Evolutionary conservation across 2,329 filamentous ascomycete species (phyloP).

Genomic region (Diatrype stigma): DNA sequence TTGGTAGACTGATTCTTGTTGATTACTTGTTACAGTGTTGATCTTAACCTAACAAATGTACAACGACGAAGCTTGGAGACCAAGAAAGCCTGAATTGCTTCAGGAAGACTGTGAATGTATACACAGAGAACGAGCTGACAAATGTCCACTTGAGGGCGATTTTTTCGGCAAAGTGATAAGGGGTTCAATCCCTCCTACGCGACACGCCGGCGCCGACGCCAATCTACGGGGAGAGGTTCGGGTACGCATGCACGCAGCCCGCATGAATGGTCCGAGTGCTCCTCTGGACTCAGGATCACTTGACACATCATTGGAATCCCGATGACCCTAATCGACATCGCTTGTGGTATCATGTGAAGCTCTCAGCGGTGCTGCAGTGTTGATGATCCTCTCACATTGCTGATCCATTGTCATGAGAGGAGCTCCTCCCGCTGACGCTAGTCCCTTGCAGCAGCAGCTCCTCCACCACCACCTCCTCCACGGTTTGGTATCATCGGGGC

Average conservation of each 20-base stretch:
- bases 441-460: no score
- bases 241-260: neutral
- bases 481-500: no score
- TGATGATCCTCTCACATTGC: neutral
- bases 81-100: no score
- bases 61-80: neutral
- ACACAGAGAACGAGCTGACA: no score
- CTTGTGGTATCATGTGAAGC: neutral
- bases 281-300: neutral
- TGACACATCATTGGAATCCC: neutral
- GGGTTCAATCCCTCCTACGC: no score
- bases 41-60: neutral
- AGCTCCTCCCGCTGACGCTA: neutral
- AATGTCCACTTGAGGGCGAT: no score
- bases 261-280: neutral
- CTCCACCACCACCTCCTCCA: no score
- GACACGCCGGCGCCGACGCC: no score
- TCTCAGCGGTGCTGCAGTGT: neutral
- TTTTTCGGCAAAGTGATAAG: no score
- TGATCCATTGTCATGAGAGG: neutral
- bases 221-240: no score
- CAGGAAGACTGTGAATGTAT: no score
- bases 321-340: neutral
- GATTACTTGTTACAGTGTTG: neutral
- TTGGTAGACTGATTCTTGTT: slow-evolving; percentile 1